Evolutionary conservation across 331 rosid species (phyloP).

Genomic region (Acacia concinna): DNA sequence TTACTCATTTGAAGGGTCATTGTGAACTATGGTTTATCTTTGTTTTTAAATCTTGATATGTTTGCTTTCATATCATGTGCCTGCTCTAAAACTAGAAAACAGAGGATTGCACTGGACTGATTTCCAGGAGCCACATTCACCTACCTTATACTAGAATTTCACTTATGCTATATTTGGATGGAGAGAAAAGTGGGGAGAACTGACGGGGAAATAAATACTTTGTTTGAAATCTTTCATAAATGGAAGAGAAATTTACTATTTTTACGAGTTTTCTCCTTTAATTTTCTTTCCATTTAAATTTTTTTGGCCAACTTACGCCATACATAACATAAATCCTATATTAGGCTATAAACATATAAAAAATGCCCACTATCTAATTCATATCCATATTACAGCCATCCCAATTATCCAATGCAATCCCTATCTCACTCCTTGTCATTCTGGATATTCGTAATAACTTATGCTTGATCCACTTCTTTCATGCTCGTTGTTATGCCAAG

Average conservation of each 20-base stretch:
- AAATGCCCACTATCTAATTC: not conserved
- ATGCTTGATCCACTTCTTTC: not conserved
- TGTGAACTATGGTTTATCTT: not conserved
- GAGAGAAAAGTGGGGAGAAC: no score
- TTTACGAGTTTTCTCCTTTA: no score
- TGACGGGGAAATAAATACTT: no score
- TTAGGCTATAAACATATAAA: no score
- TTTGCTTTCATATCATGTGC: conserved; percentile 17
- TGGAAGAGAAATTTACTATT: no score
- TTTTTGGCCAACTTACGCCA: not conserved
- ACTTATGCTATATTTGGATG: no score
- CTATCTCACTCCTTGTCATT: not conserved
- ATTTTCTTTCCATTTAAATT: no score
- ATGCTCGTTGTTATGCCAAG: not conserved
- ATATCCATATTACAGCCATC: not conserved
- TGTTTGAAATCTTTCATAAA: no score
- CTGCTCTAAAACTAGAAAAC: conserved; percentile 24
- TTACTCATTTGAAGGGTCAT: not conserved
- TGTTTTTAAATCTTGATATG: conserved; percentile 18
- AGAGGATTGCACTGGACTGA: not conserved
- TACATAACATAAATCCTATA: not conserved
- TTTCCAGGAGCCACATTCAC: not conserved
- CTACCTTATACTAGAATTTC: not conserved
- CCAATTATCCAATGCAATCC: not conserved
- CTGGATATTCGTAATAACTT: not conserved